These are phyloP conservation scores for Neophaeococcomyces aloes DNA, from an alignment of 2,329 filamentous ascomycete genomes.

Conservation along the genomic window DNA sequence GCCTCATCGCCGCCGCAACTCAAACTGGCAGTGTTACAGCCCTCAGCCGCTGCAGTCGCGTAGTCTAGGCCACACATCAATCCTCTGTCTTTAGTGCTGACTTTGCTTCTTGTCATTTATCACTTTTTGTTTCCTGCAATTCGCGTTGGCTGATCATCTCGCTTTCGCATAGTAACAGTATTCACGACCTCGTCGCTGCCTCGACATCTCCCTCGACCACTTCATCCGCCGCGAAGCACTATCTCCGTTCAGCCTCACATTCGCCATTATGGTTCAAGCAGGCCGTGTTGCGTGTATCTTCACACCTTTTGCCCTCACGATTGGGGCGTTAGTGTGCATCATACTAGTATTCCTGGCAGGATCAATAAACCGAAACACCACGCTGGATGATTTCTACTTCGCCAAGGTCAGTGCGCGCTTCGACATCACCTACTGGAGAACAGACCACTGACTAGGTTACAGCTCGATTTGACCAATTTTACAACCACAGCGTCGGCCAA, in stretches of 20 bases:
- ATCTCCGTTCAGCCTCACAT: neutral
- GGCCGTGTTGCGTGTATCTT: constrained; percentile 80
- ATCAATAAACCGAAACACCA: constrained; percentile 38
- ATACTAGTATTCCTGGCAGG: constrained; percentile 49
- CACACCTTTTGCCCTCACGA: constrained; percentile 70
- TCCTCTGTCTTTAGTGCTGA: too few species aligned
- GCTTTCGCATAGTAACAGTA: too few species aligned
- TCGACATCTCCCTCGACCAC: neutral
- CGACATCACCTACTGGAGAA: neutral
- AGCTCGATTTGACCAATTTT: constrained; percentile 53
- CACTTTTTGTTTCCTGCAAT: too few species aligned
- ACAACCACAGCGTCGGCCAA: constrained; percentile 37
- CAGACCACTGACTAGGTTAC: constrained; percentile 32
- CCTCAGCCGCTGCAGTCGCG: too few species aligned
- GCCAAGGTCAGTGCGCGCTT: constrained; percentile 31
- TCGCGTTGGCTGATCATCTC: too few species aligned
- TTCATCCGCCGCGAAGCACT: too few species aligned
- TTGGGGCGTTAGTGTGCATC: constrained; percentile 63
- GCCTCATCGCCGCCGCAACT: too few species aligned
- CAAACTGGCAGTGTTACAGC: too few species aligned
- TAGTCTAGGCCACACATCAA: too few species aligned
- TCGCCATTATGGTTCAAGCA: constrained; percentile 52
- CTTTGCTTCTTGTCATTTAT: too few species aligned
- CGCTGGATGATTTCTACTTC: constrained; percentile 47
- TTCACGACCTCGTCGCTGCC: too few species aligned